These are phyloP conservation scores for Gilbertella persicaria DNA, from an alignment of 371 early-diverging fungal genomes.

Conservation along the genomic window DNA sequence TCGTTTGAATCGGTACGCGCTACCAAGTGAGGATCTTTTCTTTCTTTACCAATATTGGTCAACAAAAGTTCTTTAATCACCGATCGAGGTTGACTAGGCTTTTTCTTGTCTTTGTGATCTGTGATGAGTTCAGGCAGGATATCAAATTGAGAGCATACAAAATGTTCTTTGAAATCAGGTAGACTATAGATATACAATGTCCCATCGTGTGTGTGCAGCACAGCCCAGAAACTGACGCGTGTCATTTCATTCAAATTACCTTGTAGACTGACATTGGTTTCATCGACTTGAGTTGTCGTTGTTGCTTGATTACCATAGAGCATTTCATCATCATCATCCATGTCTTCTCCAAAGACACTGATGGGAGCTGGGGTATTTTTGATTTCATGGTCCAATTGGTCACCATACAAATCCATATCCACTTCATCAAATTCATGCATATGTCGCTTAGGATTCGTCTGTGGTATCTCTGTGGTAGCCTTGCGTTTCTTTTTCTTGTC, in stretches of 20 bases:
- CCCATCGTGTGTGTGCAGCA: conserved; percentile 38
- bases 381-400: not conserved
- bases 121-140: conserved; percentile 59
- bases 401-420: conserved; percentile 70
- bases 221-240: conserved; percentile 40
- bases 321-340: conserved; percentile 38
- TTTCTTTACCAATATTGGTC: conserved; percentile 64
- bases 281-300: conserved; percentile 24
- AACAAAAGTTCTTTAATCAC: conserved; percentile 74
- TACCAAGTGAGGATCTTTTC: conserved; percentile 69
- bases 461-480: conserved; percentile 14
- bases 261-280: conserved; percentile 42
- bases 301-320: conserved; percentile 17
- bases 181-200: conserved; percentile 59
- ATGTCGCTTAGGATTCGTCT: conserved; percentile 18
- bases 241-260: conserved; percentile 24
- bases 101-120: conserved; percentile 33
- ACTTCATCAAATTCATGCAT: conserved; percentile 54
- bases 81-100: conserved; percentile 28
- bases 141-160: conserved; percentile 67
- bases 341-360: conserved; percentile 13
- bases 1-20: conserved; percentile 70
- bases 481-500: conserved; percentile 38
- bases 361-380: not conserved
- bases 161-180: conserved; percentile 72